Percentiles rank a stretch among this genome's conserved stretches.
Evolutionary conservation across 1,284 basidiomycete species (phyloP).

Genomic region (Austroboletus sp.): DNA sequence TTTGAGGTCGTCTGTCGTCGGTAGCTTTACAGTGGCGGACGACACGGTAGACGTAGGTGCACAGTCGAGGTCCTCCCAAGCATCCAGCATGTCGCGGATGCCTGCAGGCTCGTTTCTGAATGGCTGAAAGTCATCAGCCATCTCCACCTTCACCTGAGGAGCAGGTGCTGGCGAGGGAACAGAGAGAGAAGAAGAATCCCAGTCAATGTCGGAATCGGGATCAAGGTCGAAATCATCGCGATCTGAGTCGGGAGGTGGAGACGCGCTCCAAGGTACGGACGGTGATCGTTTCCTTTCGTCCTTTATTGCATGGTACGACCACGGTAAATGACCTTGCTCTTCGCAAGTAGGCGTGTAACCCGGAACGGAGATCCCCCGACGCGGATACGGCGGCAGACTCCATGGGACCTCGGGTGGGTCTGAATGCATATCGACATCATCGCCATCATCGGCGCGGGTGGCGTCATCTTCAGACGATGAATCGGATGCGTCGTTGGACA

Average conservation of each 20-base stretch:
- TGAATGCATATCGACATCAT: conserved; percentile 27
- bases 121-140: conserved; percentile 16
- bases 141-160: conserved; percentile 23
- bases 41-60: conserved; percentile 28
- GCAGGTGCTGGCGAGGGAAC: conserved; percentile 21
- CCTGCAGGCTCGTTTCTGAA: conserved; percentile 57
- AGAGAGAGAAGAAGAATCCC: conserved; percentile 29
- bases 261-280: conserved; percentile 48
- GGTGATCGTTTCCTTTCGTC: conserved; percentile 46
- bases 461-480: conserved; percentile 27
- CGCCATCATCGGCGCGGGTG: conserved; percentile 24
- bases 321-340: conserved; percentile 29
- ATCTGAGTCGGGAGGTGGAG: conserved; percentile 62
- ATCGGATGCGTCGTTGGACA: conserved; percentile 36
- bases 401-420: conserved; percentile 22
- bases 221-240: conserved; percentile 45
- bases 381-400: conserved; percentile 38
- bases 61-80: conserved; percentile 56
- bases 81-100: conserved; percentile 54
- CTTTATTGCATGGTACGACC: conserved; percentile 17
- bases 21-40: conserved; percentile 27
- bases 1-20: conserved; percentile 36
- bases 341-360: conserved; percentile 44
- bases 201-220: conserved; percentile 37
- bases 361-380: conserved; percentile 50